A percentile compares a stretch with the other conserved stretches of the same genome.
Conservation (phyloP, 306 rosid species). For the Abrus pulchellus region DNA sequence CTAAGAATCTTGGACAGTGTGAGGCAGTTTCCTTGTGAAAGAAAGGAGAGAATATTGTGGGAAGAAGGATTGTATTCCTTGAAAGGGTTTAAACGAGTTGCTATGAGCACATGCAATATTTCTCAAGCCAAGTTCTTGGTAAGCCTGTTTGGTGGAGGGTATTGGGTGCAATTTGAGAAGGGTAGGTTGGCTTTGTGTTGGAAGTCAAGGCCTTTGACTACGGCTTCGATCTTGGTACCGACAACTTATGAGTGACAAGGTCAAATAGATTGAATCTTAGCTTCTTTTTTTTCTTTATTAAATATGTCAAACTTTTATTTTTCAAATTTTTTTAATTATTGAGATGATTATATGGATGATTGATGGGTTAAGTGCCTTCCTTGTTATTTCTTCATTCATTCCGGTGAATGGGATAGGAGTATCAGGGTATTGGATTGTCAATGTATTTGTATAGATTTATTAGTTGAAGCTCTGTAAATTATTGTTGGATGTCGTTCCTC, state of each 20-base stretch:
- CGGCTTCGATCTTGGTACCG: constrained; percentile 73
- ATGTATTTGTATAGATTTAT: constrained; percentile 40
- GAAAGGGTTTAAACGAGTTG: constrained; percentile 58
- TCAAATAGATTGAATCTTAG: constrained; percentile 40
- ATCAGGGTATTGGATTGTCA: neutral
- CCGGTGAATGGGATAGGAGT: constrained; percentile 8
- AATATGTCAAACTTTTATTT: constrained; percentile 3
- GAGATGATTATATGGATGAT: constrained; percentile 30
- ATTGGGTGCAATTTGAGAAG: constrained; percentile 67
- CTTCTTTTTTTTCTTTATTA: neutral
- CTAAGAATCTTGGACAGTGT: constrained; percentile 64
- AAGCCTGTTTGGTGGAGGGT: constrained; percentile 67
- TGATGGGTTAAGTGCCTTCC: constrained; percentile 14
- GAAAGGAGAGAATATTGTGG: constrained; percentile 54
- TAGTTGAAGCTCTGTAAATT: constrained; percentile 11
- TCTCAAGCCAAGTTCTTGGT: constrained; percentile 74
- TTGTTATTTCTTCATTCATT: constrained; percentile 30
- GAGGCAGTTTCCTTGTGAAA: constrained; percentile 64
- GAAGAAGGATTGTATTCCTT: constrained; percentile 52
- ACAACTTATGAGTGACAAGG: constrained; percentile 21
- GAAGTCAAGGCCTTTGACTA: constrained; percentile 73
- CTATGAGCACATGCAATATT: constrained; percentile 60
- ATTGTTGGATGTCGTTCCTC: constrained; percentile 2
- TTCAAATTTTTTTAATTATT: neutral
- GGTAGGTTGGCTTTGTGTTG: constrained; percentile 62